phyloP scores from a whole-genome alignment of 306 rosid species.

The Lathyrus sativus region DNA sequence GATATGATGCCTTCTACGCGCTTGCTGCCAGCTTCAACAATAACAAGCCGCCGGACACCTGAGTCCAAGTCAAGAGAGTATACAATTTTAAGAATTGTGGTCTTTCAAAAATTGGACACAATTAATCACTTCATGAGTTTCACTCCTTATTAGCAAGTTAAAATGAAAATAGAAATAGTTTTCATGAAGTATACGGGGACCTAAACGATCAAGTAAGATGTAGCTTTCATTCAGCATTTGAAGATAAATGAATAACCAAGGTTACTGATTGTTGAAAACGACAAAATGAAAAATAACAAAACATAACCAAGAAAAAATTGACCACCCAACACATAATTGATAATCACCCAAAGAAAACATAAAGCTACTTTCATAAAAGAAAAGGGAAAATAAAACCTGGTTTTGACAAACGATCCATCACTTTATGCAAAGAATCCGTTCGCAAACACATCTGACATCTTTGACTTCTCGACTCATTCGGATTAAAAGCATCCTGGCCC shows the following conservation, averaged over 20 bases:
- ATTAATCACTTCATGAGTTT: no score
- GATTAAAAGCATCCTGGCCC: constrained; percentile 70
- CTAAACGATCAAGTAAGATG: background rate
- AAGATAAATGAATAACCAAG: constrained; percentile 15
- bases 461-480: constrained; percentile 76
- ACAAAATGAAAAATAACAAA: background rate
- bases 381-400: constrained; percentile 57
- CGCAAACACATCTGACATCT: constrained; percentile 98
- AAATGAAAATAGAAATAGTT: background rate
- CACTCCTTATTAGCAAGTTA: background rate
- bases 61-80: background rate
- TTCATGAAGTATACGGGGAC: background rate
- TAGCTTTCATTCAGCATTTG: constrained; percentile 5
- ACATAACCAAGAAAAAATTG: background rate
- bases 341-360: constrained; percentile 5
- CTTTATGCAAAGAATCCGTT: constrained; percentile 88
- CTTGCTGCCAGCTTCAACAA: constrained; percentile 99
- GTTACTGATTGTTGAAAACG: constrained; percentile 14
- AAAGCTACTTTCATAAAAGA: constrained; percentile 16
- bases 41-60: constrained; percentile 88
- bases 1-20: constrained; percentile 91
- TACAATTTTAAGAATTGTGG: no score
- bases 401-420: constrained; percentile 91
- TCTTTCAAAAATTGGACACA: no score
- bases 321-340: constrained; percentile 15